Percentiles rank a stretch among this genome's conserved stretches.
Evolutionary conservation across 768 basidiomycete species (phyloP).

Genomic region (Panaeolus papilionaceus): DNA sequence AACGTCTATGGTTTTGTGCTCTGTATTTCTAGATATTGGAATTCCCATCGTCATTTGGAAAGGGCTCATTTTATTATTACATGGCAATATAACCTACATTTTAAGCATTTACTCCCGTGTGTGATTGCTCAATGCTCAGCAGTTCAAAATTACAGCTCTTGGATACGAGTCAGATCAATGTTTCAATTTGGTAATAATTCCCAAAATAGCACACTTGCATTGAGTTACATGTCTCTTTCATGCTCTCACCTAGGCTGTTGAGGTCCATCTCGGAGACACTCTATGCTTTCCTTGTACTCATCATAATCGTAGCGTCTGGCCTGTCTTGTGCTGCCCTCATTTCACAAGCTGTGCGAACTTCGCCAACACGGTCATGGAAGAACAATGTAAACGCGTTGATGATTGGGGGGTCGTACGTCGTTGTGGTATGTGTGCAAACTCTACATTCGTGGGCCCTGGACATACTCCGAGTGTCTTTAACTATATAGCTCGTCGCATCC

Average conservation of each 20-base stretch:
- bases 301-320: constrained; percentile 58
- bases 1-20: not conserved
- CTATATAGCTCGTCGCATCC: constrained; percentile 57
- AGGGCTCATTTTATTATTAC: constrained; percentile 11
- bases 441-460: not conserved
- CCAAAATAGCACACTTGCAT: constrained; percentile 1
- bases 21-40: constrained; percentile 4
- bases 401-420: constrained; percentile 72
- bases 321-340: constrained; percentile 71
- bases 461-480: not conserved
- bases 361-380: constrained; percentile 57
- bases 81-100: constrained; percentile 17
- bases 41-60: not conserved
- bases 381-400: constrained; percentile 73
- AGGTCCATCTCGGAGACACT: constrained; percentile 59
- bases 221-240: constrained; percentile 25
- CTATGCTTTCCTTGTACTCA: constrained; percentile 58
- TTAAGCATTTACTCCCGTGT: constrained; percentile 14
- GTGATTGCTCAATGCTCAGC: too few relatives aligned
- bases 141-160: too few relatives aligned
- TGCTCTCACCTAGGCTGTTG: constrained; percentile 49
- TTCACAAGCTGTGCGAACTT: constrained; percentile 74
- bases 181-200: constrained; percentile 11
- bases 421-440: constrained; percentile 58
- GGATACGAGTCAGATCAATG: not conserved